These are phyloP conservation scores for Raphanus sativus DNA, from an alignment of 345 rosid species.

Conservation along the genomic window DNA sequence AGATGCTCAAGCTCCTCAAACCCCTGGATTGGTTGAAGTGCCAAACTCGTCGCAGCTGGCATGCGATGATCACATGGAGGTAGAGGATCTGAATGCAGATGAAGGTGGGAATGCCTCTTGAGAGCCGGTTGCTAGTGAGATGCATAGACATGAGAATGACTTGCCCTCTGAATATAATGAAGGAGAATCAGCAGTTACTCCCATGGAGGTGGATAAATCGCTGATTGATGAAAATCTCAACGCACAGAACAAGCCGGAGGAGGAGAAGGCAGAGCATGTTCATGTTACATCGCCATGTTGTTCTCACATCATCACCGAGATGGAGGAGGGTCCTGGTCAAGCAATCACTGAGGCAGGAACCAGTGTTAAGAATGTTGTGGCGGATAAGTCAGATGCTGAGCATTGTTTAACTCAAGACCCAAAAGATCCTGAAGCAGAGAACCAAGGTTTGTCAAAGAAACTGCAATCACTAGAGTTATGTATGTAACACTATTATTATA, in stretches of 20 bases:
- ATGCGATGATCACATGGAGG: constrained; percentile 67
- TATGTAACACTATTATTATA: constrained; percentile 12
- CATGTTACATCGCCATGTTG: constrained; percentile 48
- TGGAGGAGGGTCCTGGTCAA: constrained; percentile 45
- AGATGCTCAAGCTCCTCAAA: constrained; percentile 85
- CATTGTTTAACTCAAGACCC: constrained; percentile 38
- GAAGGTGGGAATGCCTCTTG: constrained; percentile 36
- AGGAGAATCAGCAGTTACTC: constrained; percentile 34
- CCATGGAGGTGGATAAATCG: constrained; percentile 35
- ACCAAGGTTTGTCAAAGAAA: constrained; percentile 28
- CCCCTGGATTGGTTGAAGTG: constrained; percentile 84
- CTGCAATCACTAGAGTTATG: not conserved
- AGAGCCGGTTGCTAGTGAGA: constrained; percentile 39
- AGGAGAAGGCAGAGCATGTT: constrained; percentile 42
- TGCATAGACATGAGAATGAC: constrained; percentile 31
- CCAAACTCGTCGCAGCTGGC: constrained; percentile 63
- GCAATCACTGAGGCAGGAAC: constrained; percentile 34
- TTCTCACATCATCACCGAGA: constrained; percentile 45
- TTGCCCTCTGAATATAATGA: constrained; percentile 37
- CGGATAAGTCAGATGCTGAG: constrained; percentile 40
- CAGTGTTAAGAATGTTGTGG: constrained; percentile 22
- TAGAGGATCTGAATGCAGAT: constrained; percentile 53
- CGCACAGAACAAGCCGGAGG: constrained; percentile 37
- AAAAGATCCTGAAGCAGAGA: constrained; percentile 31
- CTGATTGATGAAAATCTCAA: constrained; percentile 37